phyloP scores from a whole-genome alignment of 768 basidiomycete species.

The Saitozyma podzolica region DNA sequence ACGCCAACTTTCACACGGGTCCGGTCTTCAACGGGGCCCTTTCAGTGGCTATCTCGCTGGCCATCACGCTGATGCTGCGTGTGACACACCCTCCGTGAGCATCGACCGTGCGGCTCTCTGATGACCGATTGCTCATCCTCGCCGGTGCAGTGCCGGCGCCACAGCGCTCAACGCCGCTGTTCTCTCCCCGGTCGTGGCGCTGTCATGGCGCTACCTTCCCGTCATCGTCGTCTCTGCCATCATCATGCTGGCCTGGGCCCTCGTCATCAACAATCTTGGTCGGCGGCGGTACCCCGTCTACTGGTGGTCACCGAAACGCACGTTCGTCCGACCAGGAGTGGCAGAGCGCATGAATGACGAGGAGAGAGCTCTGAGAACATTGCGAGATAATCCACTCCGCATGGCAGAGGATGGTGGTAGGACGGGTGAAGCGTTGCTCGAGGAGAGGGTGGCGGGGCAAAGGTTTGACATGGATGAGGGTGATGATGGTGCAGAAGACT shows the following conservation, averaged over 20 bases:
- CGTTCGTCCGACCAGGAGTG: slow-evolving; percentile 1
- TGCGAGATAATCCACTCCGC: too few species aligned
- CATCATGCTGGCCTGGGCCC: slow-evolving; percentile 37
- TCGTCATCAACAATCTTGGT: slow-evolving; percentile 46
- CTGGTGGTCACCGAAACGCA: slow-evolving; percentile 27
- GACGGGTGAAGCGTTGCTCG: too few species aligned
- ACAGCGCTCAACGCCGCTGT: slow-evolving; percentile 35
- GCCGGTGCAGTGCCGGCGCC: slow-evolving; percentile 28
- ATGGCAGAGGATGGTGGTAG: too few species aligned
- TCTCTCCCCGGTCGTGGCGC: slow-evolving; percentile 9
- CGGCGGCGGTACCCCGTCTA: slow-evolving; percentile 35
- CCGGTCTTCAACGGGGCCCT: slow-evolving; percentile 32
- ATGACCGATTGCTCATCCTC: background rate
- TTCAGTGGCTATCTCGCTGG: slow-evolving; percentile 23
- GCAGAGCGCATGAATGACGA: too few species aligned
- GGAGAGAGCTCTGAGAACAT: too few species aligned
- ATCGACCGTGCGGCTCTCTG: background rate
- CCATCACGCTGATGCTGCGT: slow-evolving; percentile 23
- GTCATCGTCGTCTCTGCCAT: slow-evolving; percentile 25
- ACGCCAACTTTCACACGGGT: slow-evolving; percentile 6
- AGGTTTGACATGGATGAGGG: too few species aligned
- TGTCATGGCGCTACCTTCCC: slow-evolving; percentile 36
- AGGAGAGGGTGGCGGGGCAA: too few species aligned
- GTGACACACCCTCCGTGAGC: slow-evolving; percentile 41
- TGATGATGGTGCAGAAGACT: too few species aligned